phyloP scores from a whole-genome alignment of 2,329 filamentous ascomycete genomes.

The Beauveria varroae region DNA sequence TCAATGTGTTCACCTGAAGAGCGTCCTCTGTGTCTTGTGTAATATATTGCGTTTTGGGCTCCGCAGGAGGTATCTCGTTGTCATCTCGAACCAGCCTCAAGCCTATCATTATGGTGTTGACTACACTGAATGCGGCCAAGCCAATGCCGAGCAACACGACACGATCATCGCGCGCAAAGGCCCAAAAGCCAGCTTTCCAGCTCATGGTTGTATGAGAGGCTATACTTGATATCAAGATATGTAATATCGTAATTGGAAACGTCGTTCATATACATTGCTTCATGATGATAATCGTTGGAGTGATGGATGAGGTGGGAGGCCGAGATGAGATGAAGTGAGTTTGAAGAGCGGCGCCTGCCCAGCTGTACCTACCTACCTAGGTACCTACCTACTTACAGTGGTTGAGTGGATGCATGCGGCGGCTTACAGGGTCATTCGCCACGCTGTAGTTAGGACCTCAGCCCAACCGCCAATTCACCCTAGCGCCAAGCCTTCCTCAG shows the following conservation, averaged over 20 bases:
- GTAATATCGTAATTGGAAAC: no score
- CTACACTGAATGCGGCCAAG: slow-evolving; percentile 50
- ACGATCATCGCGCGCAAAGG: slow-evolving; percentile 41
- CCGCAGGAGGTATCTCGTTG: slow-evolving; percentile 56
- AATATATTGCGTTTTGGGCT: slow-evolving; percentile 64
- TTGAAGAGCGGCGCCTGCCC: background rate
- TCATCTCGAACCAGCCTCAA: slow-evolving; percentile 55
- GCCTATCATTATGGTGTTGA: slow-evolving; percentile 49
- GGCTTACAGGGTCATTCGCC: no score
- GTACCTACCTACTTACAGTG: no score
- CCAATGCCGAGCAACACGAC: slow-evolving; percentile 46
- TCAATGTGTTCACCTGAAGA: slow-evolving; percentile 56
- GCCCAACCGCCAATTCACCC: no score
- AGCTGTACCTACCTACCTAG: no score
- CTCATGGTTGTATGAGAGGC: slow-evolving; percentile 35
- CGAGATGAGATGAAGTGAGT: background rate
- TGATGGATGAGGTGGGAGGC: background rate
- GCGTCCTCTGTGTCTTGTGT: slow-evolving; percentile 70
- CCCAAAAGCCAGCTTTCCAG: slow-evolving; percentile 22
- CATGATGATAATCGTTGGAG: background rate
- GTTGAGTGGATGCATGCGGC: no score
- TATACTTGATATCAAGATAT: background rate
- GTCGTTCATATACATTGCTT: background rate
- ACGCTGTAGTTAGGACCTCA: no score
- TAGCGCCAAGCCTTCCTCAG: background rate